Evolutionary conservation across 805 yeast genomes (phyloP), one percentile per base, ranked within the genome.

Genomic region (Clavispora santaluciae): DNA sequence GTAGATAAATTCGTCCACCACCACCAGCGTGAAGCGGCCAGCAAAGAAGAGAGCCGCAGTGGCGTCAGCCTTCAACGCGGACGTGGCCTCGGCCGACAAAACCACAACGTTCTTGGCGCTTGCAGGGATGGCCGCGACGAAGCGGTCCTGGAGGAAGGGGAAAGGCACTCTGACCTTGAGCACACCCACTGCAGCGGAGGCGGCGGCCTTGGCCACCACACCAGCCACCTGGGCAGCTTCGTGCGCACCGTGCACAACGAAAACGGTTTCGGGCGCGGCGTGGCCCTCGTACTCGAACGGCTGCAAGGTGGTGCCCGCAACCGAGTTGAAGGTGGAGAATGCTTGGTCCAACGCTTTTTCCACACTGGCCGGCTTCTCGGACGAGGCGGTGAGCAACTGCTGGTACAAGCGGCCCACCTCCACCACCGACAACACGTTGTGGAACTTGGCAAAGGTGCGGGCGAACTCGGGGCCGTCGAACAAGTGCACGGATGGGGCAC

Each of bases 401-500:
- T 60, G 57, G 53, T 70, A 71, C 39, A 67, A 53, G 7, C 53
- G 43, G 33, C 70, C 65, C 38, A 79, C 50, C 12, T 70, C 60
- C 11, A 63, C 70, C n/a, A 72, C 60, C 6, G 76, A 59, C 42
- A 72, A 55, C 40, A 72, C 69, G 40, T 70, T 62, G n/a, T 65
- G 54, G 46, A 71, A 67, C 42, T 70, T 73, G 49, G 74, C 66
- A 59, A 63, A 70, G 40, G 76, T 72, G 46, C 75, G 77, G 43
- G 76, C 57, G 43, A 77, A 81, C 38, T 79, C 73, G 11, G 85
- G 71, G 24, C 96, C 97, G 60, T 90, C 96, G 58, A 83, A 87
- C 46, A 87, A 70, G 61, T 86, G 81, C 41, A 88, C 59, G 11
- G 83, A 73, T 3, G 95, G 85, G 21, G 64, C 63, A 23, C 76